Conservation (phyloP, 2,329 filamentous ascomycete genomes). For the Exophiala aquamarina region DNA sequence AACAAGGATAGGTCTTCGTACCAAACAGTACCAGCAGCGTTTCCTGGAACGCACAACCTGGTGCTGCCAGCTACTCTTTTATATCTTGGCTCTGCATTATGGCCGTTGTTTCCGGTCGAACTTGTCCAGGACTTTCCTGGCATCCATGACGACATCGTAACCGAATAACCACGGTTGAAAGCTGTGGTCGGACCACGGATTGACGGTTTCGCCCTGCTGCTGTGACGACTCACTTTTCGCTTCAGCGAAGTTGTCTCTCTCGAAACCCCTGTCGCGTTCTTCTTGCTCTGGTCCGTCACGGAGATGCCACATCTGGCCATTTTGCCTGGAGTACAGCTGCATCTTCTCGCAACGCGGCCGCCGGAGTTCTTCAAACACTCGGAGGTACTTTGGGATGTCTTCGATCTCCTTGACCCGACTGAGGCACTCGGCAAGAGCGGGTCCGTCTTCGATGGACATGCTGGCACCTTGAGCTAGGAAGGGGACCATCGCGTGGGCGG, state of each 20-base stretch:
- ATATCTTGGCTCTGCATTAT: no score
- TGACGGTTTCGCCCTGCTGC: slow-evolving; percentile 35
- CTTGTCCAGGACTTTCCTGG: not conserved
- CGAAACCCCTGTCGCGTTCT: slow-evolving; percentile 43
- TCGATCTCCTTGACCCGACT: slow-evolving; percentile 17
- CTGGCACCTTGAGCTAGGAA: slow-evolving; percentile 44
- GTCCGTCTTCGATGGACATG: slow-evolving; percentile 43
- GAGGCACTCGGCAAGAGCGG: slow-evolving; percentile 38
- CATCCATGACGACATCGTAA: slow-evolving; percentile 44
- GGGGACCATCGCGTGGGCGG: slow-evolving; percentile 45
- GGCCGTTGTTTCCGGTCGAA: no score
- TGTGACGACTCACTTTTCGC: slow-evolving; percentile 33
- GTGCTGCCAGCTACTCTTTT: no score
- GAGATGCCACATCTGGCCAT: slow-evolving; percentile 51
- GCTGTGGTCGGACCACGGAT: slow-evolving; percentile 49
- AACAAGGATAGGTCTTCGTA: no score
- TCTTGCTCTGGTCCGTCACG: slow-evolving; percentile 41
- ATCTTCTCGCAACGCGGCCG: slow-evolving; percentile 36
- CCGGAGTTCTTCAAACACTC: slow-evolving; percentile 38
- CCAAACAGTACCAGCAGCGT: no score
- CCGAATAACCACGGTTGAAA: slow-evolving; percentile 50
- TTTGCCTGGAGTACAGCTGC: slow-evolving; percentile 45
- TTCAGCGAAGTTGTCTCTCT: slow-evolving; percentile 37
- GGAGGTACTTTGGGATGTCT: slow-evolving; percentile 34
- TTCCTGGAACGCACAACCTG: no score